Evolutionary conservation across 768 basidiomycete genomes (phyloP).

Genomic region (Lentinus tigrinus): DNA sequence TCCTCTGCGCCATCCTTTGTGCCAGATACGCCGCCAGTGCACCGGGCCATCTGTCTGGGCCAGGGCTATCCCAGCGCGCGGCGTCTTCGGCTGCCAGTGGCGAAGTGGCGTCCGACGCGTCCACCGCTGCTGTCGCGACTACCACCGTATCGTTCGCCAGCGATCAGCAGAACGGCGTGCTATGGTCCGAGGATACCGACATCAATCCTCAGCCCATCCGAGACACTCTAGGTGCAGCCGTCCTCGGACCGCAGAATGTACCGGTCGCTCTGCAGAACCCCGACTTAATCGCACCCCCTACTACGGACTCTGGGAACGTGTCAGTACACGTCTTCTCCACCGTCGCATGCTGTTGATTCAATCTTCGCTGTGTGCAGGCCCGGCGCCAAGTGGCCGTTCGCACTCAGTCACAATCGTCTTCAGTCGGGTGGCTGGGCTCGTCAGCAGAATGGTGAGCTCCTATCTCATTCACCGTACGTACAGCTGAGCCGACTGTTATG

Average conservation of each 20-base stretch:
- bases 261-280: constrained; percentile 56
- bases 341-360: not conserved
- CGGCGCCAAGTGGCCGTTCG: constrained; percentile 66
- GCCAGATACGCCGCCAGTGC: not conserved
- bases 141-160: constrained; percentile 24
- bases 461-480: constrained; percentile 5
- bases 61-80: not conserved
- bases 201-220: constrained; percentile 44
- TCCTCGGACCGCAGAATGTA: constrained; percentile 59
- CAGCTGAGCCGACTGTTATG: not conserved
- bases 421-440: constrained; percentile 65
- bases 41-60: not conserved
- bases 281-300: constrained; percentile 57
- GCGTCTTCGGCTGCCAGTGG: too few species aligned
- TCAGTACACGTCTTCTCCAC: constrained; percentile 17
- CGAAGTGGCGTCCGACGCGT: not conserved
- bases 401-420: constrained; percentile 57
- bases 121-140: constrained; percentile 9
- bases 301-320: constrained; percentile 58
- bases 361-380: constrained; percentile 19
- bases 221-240: constrained; percentile 39
- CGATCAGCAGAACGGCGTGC: constrained; percentile 25
- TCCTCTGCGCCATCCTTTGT: not conserved
- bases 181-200: constrained; percentile 20
- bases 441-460: constrained; percentile 52